A percentile compares a stretch with the other conserved stretches of the same genome.
These are phyloP conservation scores for Brassica juncea DNA, from an alignment of 345 rosid genomes.

Conservation along the genomic window DNA sequence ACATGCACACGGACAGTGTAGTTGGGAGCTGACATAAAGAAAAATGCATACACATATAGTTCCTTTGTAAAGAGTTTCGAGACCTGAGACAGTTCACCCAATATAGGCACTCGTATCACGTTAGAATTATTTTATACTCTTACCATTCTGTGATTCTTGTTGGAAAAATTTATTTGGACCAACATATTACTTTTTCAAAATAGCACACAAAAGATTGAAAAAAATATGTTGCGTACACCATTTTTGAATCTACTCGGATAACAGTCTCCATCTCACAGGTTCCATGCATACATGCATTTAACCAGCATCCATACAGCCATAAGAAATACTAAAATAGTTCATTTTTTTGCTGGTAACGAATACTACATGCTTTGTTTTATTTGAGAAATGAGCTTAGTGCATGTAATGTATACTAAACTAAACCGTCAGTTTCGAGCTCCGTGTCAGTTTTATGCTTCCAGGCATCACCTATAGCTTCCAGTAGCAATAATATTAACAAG, in stretches of 20 bases:
- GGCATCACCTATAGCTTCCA: conserved; percentile 11
- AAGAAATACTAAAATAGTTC: not conserved
- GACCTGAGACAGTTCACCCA: not conserved
- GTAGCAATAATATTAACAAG: not conserved
- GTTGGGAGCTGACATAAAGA: not conserved
- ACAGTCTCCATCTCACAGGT: not conserved
- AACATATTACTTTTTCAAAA: not conserved
- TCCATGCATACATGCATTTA: not conserved
- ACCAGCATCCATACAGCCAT: not conserved
- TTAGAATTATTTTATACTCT: not conserved
- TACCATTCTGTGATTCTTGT: not conserved
- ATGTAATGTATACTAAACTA: not conserved
- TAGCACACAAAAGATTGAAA: not conserved
- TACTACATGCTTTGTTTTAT: not conserved
- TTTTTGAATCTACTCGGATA: not conserved
- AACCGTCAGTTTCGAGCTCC: conserved; percentile 38
- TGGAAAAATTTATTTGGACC: not conserved
- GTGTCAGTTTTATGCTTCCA: conserved; percentile 24
- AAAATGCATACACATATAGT: not conserved
- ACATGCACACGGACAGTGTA: not conserved
- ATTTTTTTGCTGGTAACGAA: not conserved
- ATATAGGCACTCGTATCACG: not conserved
- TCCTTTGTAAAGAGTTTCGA: not conserved
- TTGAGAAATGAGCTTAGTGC: not conserved
- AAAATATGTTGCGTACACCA: not conserved